These are phyloP conservation scores for Achaetomiella virescens DNA, from an alignment of 495 filamentous ascomycete species.

Conservation along the genomic window DNA sequence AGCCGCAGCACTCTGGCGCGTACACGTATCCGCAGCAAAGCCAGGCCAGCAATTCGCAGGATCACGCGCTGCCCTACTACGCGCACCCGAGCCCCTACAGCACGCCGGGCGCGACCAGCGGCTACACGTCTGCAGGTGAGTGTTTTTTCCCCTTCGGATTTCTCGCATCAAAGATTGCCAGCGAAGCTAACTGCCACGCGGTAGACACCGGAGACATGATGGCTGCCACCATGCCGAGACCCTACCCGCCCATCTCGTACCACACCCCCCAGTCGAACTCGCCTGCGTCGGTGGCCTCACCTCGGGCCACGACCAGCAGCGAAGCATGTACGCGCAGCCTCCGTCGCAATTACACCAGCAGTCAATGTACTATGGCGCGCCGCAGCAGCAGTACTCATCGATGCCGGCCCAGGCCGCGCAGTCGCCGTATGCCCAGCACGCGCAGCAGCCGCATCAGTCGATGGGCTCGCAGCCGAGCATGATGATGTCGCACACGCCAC, in stretches of 20 bases:
- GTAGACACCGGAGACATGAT: constrained; percentile 84
- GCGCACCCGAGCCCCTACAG: constrained; percentile 67
- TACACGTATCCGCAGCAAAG: constrained; percentile 54
- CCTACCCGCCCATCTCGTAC: constrained; percentile 83
- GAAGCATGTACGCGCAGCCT: constrained; percentile 76
- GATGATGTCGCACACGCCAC: constrained; percentile 53
- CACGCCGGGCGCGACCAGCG: constrained; percentile 60
- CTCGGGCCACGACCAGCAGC: constrained; percentile 81
- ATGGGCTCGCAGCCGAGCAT: constrained; percentile 49
- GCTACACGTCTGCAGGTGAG: constrained; percentile 78
- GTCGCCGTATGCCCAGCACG: constrained; percentile 72
- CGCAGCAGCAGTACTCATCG: constrained; percentile 57
- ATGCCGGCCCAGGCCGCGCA: constrained; percentile 59
- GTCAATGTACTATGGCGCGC: constrained; percentile 58
- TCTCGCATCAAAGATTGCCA: background rate
- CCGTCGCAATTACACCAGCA: constrained; percentile 73
- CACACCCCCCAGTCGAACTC: constrained; percentile 95
- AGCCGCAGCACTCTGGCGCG: constrained; percentile 47
- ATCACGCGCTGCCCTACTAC: constrained; percentile 59
- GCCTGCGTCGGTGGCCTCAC: constrained; percentile 89
- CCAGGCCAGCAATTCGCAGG: constrained; percentile 49
- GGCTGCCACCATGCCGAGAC: constrained; percentile 83
- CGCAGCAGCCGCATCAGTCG: constrained; percentile 60
- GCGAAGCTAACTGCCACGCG: constrained; percentile 23
- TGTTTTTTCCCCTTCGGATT: constrained; percentile 20